Percentiles rank a stretch among this genome's conserved stretches.
Conservation (phyloP, 345 rosid species). For the Pistacia atlantica region DNA sequence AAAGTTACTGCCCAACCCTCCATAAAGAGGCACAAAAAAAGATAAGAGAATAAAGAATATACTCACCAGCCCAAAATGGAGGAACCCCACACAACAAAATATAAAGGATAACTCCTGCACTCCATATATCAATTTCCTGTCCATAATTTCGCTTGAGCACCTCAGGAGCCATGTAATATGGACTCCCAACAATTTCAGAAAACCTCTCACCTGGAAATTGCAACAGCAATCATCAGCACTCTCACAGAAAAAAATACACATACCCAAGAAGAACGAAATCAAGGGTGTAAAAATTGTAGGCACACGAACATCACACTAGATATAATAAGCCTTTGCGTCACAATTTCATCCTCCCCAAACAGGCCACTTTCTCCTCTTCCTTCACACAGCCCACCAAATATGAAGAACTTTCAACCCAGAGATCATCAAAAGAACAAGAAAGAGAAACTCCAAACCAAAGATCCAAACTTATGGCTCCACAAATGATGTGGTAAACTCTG, state of each 20-base stretch:
- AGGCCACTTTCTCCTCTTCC: not conserved
- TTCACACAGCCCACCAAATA: not conserved
- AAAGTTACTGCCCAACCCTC: not conserved
- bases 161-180: constrained; percentile 99
- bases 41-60: constrained; percentile 7
- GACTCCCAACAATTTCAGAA: constrained; percentile 99
- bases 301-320: not conserved
- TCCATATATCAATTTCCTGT: constrained; percentile 99
- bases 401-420: not conserved
- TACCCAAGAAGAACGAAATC: not conserved
- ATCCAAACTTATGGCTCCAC: not conserved
- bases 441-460: not conserved
- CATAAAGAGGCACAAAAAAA: constrained; percentile 9
- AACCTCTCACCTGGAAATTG: constrained; percentile 74
- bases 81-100: constrained; percentile 97
- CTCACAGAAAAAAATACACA: not conserved
- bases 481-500: constrained; percentile 2
- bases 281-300: not conserved
- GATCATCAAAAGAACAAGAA: not conserved
- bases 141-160: constrained; percentile 97
- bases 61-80: constrained; percentile 98
- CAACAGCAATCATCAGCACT: constrained; percentile 19
- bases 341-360: not conserved
- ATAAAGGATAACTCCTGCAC: constrained; percentile 98
- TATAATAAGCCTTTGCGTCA: not conserved